Evolutionary conservation across 257 asterid species (phyloP).

Genomic region (Primulina eburnea): DNA sequence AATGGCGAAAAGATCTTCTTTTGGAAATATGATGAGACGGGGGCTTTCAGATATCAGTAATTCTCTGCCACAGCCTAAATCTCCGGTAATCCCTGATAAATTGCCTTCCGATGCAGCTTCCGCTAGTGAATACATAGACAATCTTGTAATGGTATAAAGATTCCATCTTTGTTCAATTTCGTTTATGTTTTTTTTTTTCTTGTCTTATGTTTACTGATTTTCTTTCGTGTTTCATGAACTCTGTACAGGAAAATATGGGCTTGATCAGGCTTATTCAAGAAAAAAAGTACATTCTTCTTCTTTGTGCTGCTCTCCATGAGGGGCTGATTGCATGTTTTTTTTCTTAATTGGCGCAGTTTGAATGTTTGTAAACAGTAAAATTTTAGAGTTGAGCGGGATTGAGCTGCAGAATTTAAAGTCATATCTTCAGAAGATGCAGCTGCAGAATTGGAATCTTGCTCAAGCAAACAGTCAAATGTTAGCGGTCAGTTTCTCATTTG

Average conservation of each 20-base stretch:
- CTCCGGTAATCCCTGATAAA: slow-evolving; percentile 42
- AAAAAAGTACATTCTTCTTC: slow-evolving; percentile 43
- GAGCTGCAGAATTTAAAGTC: slow-evolving; percentile 65
- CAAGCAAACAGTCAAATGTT: slow-evolving; percentile 71
- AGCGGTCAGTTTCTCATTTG: slow-evolving; percentile 45
- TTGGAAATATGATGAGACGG: slow-evolving; percentile 63
- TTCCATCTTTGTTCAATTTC: not conserved
- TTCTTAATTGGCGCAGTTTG: slow-evolving; percentile 1
- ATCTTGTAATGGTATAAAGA: slow-evolving; percentile 59
- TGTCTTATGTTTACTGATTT: slow-evolving; percentile 11
- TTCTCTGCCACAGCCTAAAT: slow-evolving; percentile 59
- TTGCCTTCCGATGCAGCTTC: slow-evolving; percentile 36
- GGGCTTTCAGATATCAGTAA: slow-evolving; percentile 80
- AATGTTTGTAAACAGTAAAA: slow-evolving; percentile 48
- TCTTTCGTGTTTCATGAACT: slow-evolving; percentile 1
- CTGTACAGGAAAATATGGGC: slow-evolving; percentile 72
- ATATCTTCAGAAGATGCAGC: slow-evolving; percentile 71
- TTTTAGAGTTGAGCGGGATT: slow-evolving; percentile 66
- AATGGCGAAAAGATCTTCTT: slow-evolving; percentile 70
- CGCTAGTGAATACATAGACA: slow-evolving; percentile 41
- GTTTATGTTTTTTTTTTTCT: not conserved
- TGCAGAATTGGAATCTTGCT: slow-evolving; percentile 87
- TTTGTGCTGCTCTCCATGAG: not conserved
- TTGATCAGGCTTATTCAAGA: slow-evolving; percentile 72
- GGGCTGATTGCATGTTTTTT: not conserved